phyloP scores from a whole-genome alignment of 495 filamentous ascomycete species.

The Penicillium robsamsonii region DNA sequence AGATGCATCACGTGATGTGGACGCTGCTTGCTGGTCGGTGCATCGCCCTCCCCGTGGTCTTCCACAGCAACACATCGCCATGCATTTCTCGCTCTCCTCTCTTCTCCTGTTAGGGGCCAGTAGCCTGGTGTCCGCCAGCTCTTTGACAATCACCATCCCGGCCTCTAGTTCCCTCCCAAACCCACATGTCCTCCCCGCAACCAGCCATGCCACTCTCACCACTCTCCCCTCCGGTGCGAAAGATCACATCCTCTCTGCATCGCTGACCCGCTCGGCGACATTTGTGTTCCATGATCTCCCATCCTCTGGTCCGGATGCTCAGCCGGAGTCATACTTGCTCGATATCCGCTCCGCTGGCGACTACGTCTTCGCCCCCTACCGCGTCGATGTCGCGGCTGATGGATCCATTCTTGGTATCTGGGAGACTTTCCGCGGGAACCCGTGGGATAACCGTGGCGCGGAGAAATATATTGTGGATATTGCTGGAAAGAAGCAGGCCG shows the following conservation, averaged over 20 bases:
- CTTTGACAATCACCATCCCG: slow-evolving; percentile 49
- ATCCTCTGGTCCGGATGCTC: slow-evolving; percentile 2
- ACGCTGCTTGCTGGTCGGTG: not conserved
- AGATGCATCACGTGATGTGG: not conserved
- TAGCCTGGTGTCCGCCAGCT: slow-evolving; percentile 7
- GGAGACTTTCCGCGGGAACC: slow-evolving; percentile 85
- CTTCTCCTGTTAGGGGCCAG: slow-evolving; percentile 6
- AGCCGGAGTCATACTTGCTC: slow-evolving; percentile 68
- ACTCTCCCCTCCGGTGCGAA: slow-evolving; percentile 58
- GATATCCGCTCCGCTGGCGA: slow-evolving; percentile 68
- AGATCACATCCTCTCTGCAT: slow-evolving; percentile 55
- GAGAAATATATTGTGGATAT: slow-evolving; percentile 43
- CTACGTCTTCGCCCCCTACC: slow-evolving; percentile 68
- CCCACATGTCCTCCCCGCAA: slow-evolving; percentile 42
- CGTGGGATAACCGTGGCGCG: slow-evolving; percentile 79
- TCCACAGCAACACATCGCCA: not conserved
- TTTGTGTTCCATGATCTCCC: slow-evolving; percentile 67
- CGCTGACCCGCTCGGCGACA: slow-evolving; percentile 60
- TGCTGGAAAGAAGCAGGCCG: slow-evolving; percentile 11
- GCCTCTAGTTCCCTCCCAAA: slow-evolving; percentile 42
- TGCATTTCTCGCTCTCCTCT: slow-evolving; percentile 6
- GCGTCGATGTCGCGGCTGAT: slow-evolving; percentile 66
- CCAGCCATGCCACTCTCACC: slow-evolving; percentile 65
- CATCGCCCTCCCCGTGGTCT: not conserved
- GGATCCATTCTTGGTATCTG: slow-evolving; percentile 57